Percentiles rank a stretch among this genome's conserved stretches.
These are phyloP conservation scores for Salix dunnii DNA, from an alignment of 345 rosid species.

Conservation along the genomic window DNA sequence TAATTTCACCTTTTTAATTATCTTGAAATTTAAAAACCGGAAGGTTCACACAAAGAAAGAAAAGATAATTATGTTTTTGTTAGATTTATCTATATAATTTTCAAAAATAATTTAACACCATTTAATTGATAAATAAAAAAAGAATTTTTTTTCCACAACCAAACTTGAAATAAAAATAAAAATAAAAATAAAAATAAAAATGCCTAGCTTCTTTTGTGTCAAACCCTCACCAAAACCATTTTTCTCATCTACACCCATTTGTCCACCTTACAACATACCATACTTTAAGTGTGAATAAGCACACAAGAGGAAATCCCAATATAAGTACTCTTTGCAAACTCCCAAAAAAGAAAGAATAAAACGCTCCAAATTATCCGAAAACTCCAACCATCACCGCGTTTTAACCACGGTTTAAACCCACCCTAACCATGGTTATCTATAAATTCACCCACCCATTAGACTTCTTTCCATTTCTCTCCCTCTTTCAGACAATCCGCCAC, in stretches of 20 bases:
- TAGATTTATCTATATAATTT: background rate
- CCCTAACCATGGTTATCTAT: background rate
- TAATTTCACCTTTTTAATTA: too few species aligned
- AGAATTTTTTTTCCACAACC: background rate
- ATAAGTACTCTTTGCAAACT: background rate
- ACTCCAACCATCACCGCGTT: background rate
- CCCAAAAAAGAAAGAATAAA: background rate
- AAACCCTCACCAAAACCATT: background rate
- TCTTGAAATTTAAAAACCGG: too few species aligned
- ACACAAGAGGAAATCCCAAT: background rate
- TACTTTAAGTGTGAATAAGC: background rate
- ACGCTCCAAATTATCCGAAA: background rate
- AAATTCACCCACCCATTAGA: background rate
- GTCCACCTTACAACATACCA: background rate
- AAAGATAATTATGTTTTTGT: too few species aligned
- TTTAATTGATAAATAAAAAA: background rate
- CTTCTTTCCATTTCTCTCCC: background rate
- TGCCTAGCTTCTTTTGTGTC: background rate
- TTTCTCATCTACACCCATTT: background rate
- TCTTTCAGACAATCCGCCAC: background rate
- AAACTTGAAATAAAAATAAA: background rate
- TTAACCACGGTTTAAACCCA: conserved; percentile 7
- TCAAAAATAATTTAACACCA: background rate
- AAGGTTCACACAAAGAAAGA: too few species aligned
- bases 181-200: too few species aligned